Base-by-base conservation (phyloP, 2,329 filamentous ascomycete species). In the Trichoderma sp. region DNA sequence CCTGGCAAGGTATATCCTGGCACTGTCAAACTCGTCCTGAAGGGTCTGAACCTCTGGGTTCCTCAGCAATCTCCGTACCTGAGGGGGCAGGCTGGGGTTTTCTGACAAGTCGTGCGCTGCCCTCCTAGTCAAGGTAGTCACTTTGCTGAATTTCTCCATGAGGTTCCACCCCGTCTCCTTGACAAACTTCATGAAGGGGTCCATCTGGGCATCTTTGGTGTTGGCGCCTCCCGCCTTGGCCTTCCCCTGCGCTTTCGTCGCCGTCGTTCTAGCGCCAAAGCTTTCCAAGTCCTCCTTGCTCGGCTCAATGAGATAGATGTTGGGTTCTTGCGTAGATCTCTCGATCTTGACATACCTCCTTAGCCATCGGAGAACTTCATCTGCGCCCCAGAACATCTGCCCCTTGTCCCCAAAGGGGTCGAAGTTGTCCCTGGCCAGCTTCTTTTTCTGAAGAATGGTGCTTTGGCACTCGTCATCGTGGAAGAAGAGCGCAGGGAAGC, bases 151-250 rank as follows among this genome's bases (percentile, higher is more conserved):
- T 76, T 96, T 95, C 77, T 99, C 95, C 80, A 99, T 86, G 64
- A 99, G 88, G 69, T 92, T 97, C 95, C 95, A 99, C 41, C 93
- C 88, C 0, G 94, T 92, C 76, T 98, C 93, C 75, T 97, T 98
- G 69, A 98, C 83, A 52, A 93, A 91, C 76, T 97, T 97, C 69
- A 91, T 91, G 56, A 99, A 87, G 0, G 94, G 93, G 73, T 99
- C 94, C 91, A 96, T 96, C 57, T 87, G 85, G 1, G 87, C 91
- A 71, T 94, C 91, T 65, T 81, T 73, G 48, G 76, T 70, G 64
- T 80, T 79, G 17, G 79, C 68, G 2, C 76, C 75, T 5, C 76
- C 75, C 71, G 76, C 55, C 75, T 73, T 19, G 67, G 71, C 30
- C 68, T 70, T 47, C 7, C 58, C 58, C 70, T 69, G 68, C 9